Evolutionary conservation across 345 rosid species (phyloP), one percentile per base, ranked within the genome.

Genomic region (Eucalyptus tenuipes): DNA sequence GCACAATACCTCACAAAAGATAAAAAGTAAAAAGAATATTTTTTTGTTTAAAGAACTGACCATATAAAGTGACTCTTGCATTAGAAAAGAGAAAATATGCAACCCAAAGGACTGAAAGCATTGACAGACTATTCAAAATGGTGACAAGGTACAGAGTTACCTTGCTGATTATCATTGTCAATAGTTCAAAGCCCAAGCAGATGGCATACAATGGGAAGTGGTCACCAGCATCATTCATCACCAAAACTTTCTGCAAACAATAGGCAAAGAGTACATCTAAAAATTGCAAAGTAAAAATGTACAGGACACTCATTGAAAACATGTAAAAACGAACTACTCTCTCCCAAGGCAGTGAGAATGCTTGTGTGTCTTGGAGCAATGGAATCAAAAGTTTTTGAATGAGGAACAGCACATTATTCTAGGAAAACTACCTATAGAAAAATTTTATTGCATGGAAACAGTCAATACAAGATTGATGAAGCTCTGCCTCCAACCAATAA

Each of bases 131-230:
- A 87, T 22, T 13, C 7, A 13, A 25, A 71, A 4, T 3, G 18
- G 49, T 40, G 27, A 71, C 81, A 52, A 79, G 79, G 15, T 64
- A 87, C 45, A n/a, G 1, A 27, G 86, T 86, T 89, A 97, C 98
- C 96, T 96, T 89, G 80, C 97, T 95, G 85, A 97, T 90, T 86
- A 94, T 94, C 98, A 96, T 95, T 57, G 98, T 91, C 89, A 97
- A 55, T 86, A 97, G 94, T 93, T 97, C 99, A 90, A 97, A 95
- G 50, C 99, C 99, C 86, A 96, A 92, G 90, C 97, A 94, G 87
- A 94, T 93, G 86, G 99, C 99, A 89, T 94, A 96, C 31, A 96
- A 66, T 0, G 96, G 99, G 91, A 97, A 97, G 88, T 96, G 93
- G 52, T 93, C 94, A 84, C 97, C 99, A 10, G 89, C 95, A 90